Conservation (phyloP, 352 stramenopile genomes). For the Phytophthora citricola region DNA sequence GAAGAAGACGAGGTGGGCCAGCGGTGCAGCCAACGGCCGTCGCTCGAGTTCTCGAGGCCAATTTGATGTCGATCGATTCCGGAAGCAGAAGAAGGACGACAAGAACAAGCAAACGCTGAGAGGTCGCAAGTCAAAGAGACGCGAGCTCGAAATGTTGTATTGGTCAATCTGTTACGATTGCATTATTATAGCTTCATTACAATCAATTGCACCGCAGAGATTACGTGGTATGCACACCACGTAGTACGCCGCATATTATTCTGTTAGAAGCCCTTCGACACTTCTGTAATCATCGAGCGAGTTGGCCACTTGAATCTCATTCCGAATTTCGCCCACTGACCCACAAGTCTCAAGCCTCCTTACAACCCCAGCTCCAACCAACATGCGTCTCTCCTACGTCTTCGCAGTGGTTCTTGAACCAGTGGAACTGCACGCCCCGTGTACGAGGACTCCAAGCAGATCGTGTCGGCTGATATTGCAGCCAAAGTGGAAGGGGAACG, state of each 20-base stretch:
- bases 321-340: no score
- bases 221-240: no score
- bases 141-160: no score
- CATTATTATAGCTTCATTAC: no score
- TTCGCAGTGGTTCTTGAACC: background rate
- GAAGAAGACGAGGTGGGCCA: constrained; percentile 35
- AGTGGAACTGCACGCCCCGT: background rate
- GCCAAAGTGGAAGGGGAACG: background rate
- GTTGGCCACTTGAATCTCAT: no score
- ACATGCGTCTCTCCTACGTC: background rate
- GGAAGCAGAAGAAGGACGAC: background rate
- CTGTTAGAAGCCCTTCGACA: no score
- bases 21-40: constrained; percentile 24
- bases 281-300: no score
- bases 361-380: background rate
- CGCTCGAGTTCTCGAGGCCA: constrained; percentile 9
- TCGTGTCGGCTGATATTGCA: background rate
- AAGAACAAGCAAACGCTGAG: constrained; percentile 10
- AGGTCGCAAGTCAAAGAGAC: background rate
- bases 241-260: no score
- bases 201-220: no score
- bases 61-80: constrained; percentile 16
- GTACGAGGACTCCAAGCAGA: background rate
- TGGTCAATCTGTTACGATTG: no score
- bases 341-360: no score